phyloP scores from a whole-genome alignment of 805 yeast genomes.

The Candida oleophila region DNA sequence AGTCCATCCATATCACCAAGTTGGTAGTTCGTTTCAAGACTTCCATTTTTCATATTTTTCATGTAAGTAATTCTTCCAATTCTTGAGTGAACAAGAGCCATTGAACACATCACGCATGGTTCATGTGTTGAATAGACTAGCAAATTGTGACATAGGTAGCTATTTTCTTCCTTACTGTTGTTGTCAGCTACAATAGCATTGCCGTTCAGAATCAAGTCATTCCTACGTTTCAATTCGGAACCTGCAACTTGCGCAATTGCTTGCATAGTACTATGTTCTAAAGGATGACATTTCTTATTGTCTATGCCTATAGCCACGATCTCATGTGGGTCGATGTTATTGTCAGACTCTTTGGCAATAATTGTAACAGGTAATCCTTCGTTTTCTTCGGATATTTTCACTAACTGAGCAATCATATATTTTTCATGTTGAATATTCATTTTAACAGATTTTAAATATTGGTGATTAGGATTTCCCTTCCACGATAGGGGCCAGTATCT shows the following conservation, averaged over 20 bases:
- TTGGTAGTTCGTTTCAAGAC: constrained; percentile 66
- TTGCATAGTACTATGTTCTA: constrained; percentile 73
- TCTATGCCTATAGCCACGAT: constrained; percentile 42
- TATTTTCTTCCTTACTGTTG: constrained; percentile 13
- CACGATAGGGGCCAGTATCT: constrained; percentile 86
- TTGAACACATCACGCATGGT: constrained; percentile 94
- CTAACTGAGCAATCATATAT: constrained; percentile 15
- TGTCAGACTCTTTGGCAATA: constrained; percentile 50
- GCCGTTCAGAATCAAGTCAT: constrained; percentile 1
- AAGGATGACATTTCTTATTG: constrained; percentile 45
- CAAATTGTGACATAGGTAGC: constrained; percentile 72
- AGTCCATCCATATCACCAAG: constrained; percentile 73
- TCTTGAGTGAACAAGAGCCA: constrained; percentile 94
- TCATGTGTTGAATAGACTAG: constrained; percentile 90
- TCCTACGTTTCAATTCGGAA: constrained; percentile 45
- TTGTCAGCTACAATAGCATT: neutral
- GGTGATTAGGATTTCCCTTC: constrained; percentile 88
- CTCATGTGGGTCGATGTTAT: constrained; percentile 8
- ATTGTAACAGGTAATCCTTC: constrained; percentile 50
- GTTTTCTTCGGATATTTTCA: constrained; percentile 5
- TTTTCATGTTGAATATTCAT: constrained; percentile 48
- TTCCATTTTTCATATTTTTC: constrained; percentile 34
- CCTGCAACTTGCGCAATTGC: constrained; percentile 67
- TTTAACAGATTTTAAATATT: constrained; percentile 55
- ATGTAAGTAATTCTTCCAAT: constrained; percentile 67